These are phyloP conservation scores for Spathaspora arborariae DNA, from an alignment of 805 yeast species.

Conservation along the genomic window DNA sequence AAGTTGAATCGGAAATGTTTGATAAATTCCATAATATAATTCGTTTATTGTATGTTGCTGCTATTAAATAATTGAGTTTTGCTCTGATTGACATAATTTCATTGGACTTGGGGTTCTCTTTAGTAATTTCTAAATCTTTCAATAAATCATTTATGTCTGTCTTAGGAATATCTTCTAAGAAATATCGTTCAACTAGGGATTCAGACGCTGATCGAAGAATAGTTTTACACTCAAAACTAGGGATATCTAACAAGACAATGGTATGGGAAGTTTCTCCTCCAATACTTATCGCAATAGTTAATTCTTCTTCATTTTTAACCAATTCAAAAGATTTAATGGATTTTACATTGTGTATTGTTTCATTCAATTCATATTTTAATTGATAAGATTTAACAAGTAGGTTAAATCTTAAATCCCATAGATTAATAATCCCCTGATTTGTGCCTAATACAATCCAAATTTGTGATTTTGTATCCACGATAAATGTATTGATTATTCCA, in stretches of 20 bases:
- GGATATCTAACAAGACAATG: conserved; percentile 68
- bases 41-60: conserved; percentile 25
- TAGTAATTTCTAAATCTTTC: conserved; percentile 11
- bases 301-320: conserved; percentile 15
- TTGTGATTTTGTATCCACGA: conserved; percentile 34
- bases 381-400: conserved; percentile 60
- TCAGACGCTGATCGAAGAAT: conserved; percentile 16
- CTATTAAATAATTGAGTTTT: conserved; percentile 12
- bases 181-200: conserved; percentile 22
- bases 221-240: conserved; percentile 53
- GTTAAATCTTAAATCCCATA: conserved; percentile 80
- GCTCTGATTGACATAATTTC: conserved; percentile 13
- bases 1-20: conserved; percentile 14
- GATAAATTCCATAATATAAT: conserved; percentile 26
- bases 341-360: not conserved
- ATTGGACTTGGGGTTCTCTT: not conserved
- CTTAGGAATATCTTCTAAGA: conserved; percentile 17
- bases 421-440: conserved; percentile 60
- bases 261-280: conserved; percentile 36
- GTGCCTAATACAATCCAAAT: conserved; percentile 78
- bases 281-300: conserved; percentile 4
- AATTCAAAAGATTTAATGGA: conserved; percentile 42
- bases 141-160: conserved; percentile 15
- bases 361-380: conserved; percentile 30
- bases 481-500: conserved; percentile 64